Base-by-base conservation (phyloP, 495 filamentous ascomycete genomes). In the Penicillium salamii region DNA sequence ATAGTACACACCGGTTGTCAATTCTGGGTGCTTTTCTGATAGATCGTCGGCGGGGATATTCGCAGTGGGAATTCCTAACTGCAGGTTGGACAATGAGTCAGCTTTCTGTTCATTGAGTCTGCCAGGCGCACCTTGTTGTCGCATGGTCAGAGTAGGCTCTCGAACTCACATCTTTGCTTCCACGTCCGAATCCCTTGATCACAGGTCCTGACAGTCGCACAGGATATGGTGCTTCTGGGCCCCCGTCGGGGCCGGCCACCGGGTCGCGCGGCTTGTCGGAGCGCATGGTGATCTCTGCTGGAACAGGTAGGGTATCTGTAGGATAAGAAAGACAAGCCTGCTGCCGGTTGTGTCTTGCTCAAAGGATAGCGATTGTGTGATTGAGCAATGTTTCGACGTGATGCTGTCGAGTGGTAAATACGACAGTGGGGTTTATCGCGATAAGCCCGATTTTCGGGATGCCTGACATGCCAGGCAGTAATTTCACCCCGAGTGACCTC, bases 1-100 rank as follows among this genome's bases (percentile, higher is more conserved):
- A 61, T 88, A 97, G 70, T 98, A 97, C 14, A 98, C 86, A 35
- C 93, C 93, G 17, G 82, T 86, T 21, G 79, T 75, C 26, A 89
- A 73, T 43, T 81, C 76, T 7, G 79, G 73, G 61, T 95, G 81
- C 14, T 59, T 51, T 61, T 89, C 90, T 14, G 84, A 82, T 29
- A 88, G 69, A 7, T 82, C 83, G 46, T 86, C 83, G 47, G 95
- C 77, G 33, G 93, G 91, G 54, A 98, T 91, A 73, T 98, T 98
- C 58, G 93, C 93, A 0, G 93, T 98, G 3, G 93, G 93, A 68
- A 97, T 97, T 47, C 92, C 90, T 49, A 98, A 84, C 78, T 89
- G 57, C 28, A 50, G 11, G 37, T 45, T 24, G 40, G 21, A 7
- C 15, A 15, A 14, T 39, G 9, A 41, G 46, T 53, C 32, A 52